phyloP scores from a whole-genome alignment of 2,329 filamentous ascomycete genomes.

The Cladorrhinum sp. region DNA sequence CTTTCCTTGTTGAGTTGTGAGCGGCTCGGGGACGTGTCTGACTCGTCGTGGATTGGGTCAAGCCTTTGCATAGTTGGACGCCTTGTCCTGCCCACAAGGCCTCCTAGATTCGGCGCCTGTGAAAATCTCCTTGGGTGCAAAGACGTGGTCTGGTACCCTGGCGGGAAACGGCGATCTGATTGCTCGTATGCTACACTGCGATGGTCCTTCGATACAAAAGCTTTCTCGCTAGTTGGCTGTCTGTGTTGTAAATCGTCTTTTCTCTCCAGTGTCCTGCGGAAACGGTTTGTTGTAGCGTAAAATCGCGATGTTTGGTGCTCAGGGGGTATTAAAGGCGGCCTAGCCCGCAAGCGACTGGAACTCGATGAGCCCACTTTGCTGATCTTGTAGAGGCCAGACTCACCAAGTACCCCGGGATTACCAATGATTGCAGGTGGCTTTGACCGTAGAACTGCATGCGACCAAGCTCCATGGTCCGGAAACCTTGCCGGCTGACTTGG shows the following conservation, averaged over 20 bases:
- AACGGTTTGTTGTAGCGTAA: neutral
- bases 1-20: neutral
- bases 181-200: neutral
- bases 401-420: conserved; percentile 18
- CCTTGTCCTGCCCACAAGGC: neutral
- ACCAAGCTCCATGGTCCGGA: conserved; percentile 1
- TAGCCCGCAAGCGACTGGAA: conserved; percentile 9
- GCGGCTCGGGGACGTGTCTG: neutral
- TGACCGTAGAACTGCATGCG: conserved; percentile 10
- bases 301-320: neutral
- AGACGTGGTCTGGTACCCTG: neutral
- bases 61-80: neutral
- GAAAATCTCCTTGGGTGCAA: neutral
- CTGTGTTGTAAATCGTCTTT: neutral
- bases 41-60: neutral
- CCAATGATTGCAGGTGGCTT: conserved; percentile 22
- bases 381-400: conserved; percentile 26
- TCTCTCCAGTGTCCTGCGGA: neutral
- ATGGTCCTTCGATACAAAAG: neutral
- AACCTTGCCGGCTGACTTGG: conserved; percentile 17
- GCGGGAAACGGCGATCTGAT: neutral
- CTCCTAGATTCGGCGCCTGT: neutral
- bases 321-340: conserved; percentile 7
- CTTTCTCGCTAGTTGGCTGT: neutral
- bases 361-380: conserved; percentile 20